Evolutionary conservation across 2,329 filamentous ascomycete species (phyloP), one percentile per base, ranked within the genome.

Genomic region (Hirsutella rhossiliensis): DNA sequence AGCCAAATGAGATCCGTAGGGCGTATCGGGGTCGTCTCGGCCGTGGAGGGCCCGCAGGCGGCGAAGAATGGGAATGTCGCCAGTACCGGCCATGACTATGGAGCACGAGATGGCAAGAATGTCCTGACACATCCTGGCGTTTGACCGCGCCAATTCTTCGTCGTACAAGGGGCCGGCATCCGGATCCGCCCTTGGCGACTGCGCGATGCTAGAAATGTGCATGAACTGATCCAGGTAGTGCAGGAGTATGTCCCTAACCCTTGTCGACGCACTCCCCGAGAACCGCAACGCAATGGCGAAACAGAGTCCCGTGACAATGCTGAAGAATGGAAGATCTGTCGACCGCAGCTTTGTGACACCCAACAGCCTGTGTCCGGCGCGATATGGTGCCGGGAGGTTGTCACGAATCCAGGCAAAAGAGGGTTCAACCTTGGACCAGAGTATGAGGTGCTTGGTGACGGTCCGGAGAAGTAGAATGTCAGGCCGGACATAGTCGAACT

Each of bases 401-500:
- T 69, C 68, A 43, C 78, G 68, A 42, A 97, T 78, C 88, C 90
- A 98, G 17, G 73, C 67, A 49, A 81, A 72, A 2, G 72, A 80
- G 1, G 86, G 80, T 46, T 80, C 70, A 42, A 98, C 92, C 47
- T 78, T 71, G 49, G 84, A 84, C 92, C 92, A 98, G 66, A 97
- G 78, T 51, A 98, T 95, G 34, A 98, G 61, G 58, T 97, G 87
- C 57, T 84, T 87, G 11, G 92, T 84, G 29, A 97, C 72, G 0
- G 90, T 96, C 17, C 92, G 81, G 11, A 98, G 72, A 7, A 98
- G 76, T 50, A 98, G 83, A 37, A 96, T 81, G 57, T 98, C 92
- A 0, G 92, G 92, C 3, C 92, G 80, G 17, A 97, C 83, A 58
- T 97, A 96, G 59, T 97, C 92, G 59, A 95, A 97, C 52, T 97